Conservation (phyloP, 2,329 filamentous ascomycete genomes). For the Cladosporium sp. region DNA sequence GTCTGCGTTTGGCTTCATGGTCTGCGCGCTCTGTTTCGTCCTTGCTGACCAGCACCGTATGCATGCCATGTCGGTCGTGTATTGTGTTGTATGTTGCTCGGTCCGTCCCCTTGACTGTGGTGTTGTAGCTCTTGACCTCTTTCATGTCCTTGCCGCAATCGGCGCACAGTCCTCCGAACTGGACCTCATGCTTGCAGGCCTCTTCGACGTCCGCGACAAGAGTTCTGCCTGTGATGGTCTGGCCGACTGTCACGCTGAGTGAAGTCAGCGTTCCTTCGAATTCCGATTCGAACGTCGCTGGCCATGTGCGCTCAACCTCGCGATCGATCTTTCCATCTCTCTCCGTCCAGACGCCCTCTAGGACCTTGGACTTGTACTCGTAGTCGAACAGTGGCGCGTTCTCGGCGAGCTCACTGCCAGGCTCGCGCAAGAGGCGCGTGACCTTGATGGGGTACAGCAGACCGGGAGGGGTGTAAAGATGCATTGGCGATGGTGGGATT, state of each 20-base stretch:
- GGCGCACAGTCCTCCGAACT: slow-evolving; percentile 86
- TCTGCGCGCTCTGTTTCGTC: slow-evolving; percentile 77
- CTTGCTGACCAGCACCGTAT: slow-evolving; percentile 77
- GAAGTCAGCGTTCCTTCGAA: slow-evolving; percentile 72
- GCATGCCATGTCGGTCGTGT: slow-evolving; percentile 66
- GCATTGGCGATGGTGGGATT: slow-evolving; percentile 35
- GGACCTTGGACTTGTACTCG: slow-evolving; percentile 72
- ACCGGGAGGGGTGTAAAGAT: slow-evolving; percentile 44
- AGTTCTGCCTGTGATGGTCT: slow-evolving; percentile 53
- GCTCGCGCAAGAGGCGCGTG: slow-evolving; percentile 72
- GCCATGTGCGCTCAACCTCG: slow-evolving; percentile 65
- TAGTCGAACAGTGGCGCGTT: slow-evolving; percentile 80
- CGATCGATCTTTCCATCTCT: slow-evolving; percentile 52
- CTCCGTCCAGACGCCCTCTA: slow-evolving; percentile 64
- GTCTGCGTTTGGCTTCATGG: slow-evolving; percentile 76
- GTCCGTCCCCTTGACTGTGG: slow-evolving; percentile 70
- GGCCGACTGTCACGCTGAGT: slow-evolving; percentile 69
- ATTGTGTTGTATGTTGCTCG: slow-evolving; percentile 93
- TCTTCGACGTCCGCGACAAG: slow-evolving; percentile 76
- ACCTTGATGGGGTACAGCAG: slow-evolving; percentile 93
- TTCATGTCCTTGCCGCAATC: slow-evolving; percentile 97
- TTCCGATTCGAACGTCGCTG: slow-evolving; percentile 76
- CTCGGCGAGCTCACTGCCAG: slow-evolving; percentile 70
- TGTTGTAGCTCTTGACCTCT: slow-evolving; percentile 71
- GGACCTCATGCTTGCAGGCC: slow-evolving; percentile 83